phyloP scores from a whole-genome alignment of 2,329 filamentous ascomycete species.

The Neurospora sp. region DNA sequence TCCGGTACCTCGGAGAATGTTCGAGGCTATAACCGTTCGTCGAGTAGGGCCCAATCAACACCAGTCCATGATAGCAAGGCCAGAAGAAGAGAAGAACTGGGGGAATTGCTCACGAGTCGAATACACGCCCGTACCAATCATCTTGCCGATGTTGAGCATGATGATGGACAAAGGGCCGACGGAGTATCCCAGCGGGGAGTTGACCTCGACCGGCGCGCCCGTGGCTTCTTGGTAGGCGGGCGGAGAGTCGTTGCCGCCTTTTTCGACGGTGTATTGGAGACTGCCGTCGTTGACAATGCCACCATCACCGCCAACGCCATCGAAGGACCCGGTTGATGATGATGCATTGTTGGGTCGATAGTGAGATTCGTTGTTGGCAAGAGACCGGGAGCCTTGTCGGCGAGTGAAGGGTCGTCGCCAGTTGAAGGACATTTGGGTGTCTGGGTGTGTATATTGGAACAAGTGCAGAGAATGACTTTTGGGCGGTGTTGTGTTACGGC shows the following conservation, averaged over 20 bases:
- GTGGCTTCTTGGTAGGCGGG: conserved; percentile 47
- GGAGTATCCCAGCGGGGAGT: conserved; percentile 50
- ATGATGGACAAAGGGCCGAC: conserved; percentile 46
- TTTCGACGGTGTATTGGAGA: conserved; percentile 15
- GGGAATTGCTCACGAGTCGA: conserved; percentile 43
- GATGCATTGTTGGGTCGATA: background rate
- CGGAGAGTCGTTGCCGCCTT: conserved; percentile 31
- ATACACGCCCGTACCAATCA: conserved; percentile 53
- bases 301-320: background rate
- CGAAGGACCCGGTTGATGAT: background rate
- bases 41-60: too few species aligned
- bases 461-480: background rate
- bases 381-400: background rate
- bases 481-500: background rate
- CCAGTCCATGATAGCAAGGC: too few species aligned
- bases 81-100: too few species aligned
- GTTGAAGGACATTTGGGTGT: conserved; percentile 9
- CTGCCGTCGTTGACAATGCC: conserved; percentile 13
- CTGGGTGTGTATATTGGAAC: background rate
- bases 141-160: conserved; percentile 50
- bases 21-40: conserved; percentile 32
- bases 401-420: conserved; percentile 12
- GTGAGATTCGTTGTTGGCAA: background rate
- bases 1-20: conserved; percentile 48
- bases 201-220: conserved; percentile 49